Conservation (phyloP, 306 rosid species). For the Oxytropis ochrocephala region DNA sequence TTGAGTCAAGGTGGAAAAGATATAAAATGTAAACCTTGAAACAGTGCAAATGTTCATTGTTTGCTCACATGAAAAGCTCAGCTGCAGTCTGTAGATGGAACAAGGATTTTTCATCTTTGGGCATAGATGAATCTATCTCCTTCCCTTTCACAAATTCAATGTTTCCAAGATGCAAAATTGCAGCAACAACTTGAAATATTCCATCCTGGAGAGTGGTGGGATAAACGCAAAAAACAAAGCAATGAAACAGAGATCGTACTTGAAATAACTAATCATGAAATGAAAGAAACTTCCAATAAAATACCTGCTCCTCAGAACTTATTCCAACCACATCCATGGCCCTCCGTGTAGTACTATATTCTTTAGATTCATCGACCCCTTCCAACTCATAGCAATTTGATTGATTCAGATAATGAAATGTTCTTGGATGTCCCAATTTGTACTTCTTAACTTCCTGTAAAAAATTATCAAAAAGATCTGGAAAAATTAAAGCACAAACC, state of each 20-base stretch:
- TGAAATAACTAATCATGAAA: constrained; percentile 15
- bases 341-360: constrained; percentile 66
- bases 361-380: constrained; percentile 75
- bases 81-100: constrained; percentile 84
- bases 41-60: constrained; percentile 13
- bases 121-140: constrained; percentile 81
- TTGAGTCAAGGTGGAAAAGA: constrained; percentile 10
- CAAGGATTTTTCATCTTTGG: constrained; percentile 88
- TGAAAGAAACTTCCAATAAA: constrained; percentile 12
- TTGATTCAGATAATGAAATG: constrained; percentile 88
- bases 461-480: background rate
- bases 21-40: constrained; percentile 18
- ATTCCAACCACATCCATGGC: constrained; percentile 99
- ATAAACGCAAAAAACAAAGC: background rate
- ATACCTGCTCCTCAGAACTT: constrained; percentile 79
- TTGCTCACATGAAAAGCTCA: constrained; percentile 77
- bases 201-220: constrained; percentile 54
- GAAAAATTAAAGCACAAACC: background rate
- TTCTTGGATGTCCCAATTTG: constrained; percentile 80
- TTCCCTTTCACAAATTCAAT: constrained; percentile 90
- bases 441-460: constrained; percentile 68
- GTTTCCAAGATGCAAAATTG: constrained; percentile 94
- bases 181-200: constrained; percentile 96
- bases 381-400: constrained; percentile 75
- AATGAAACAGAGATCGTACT: constrained; percentile 18